Evolutionary conservation across 208 protist species (phyloP).

Genomic region (Sergeia podlipaevii): DNA sequence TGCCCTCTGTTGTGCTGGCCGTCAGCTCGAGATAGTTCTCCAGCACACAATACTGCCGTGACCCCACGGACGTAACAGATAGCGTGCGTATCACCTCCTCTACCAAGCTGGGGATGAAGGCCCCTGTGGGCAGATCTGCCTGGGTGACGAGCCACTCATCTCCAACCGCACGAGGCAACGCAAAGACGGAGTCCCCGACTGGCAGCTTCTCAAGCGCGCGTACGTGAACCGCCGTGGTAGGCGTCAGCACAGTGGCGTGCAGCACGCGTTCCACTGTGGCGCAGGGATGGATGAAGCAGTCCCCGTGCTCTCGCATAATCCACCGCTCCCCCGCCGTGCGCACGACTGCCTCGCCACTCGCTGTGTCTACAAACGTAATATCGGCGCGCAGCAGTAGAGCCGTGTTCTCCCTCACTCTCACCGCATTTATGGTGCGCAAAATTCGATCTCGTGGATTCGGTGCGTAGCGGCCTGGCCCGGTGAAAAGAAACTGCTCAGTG

Average conservation of each 20-base stretch:
- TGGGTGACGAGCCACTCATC: slow-evolving; percentile 87
- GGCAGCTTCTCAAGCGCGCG: slow-evolving; percentile 63
- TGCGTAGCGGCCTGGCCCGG: slow-evolving; percentile 32
- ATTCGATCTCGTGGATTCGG: slow-evolving; percentile 26
- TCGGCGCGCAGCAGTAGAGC: slow-evolving; percentile 25
- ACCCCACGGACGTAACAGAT: background rate
- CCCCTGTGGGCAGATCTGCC: slow-evolving; percentile 8
- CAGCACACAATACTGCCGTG: slow-evolving; percentile 27
- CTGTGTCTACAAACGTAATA: slow-evolving; percentile 20
- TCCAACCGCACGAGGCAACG: slow-evolving; percentile 14
- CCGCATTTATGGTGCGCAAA: slow-evolving; percentile 1
- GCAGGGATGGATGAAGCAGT: slow-evolving; percentile 71
- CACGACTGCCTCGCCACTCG: slow-evolving; percentile 9
- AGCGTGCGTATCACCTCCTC: slow-evolving; percentile 37
- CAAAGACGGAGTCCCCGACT: slow-evolving; percentile 53
- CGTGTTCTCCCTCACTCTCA: slow-evolving; percentile 10
- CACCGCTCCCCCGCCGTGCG: slow-evolving; percentile 86
- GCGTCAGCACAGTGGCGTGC: slow-evolving; percentile 52
- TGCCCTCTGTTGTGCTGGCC: slow-evolving; percentile 3
- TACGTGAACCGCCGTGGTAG: slow-evolving; percentile 73
- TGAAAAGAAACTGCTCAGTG: slow-evolving; percentile 30
- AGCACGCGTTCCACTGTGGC: slow-evolving; percentile 57
- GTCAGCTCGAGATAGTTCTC: slow-evolving; percentile 1
- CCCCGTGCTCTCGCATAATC: slow-evolving; percentile 36
- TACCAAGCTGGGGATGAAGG: slow-evolving; percentile 53